These are phyloP conservation scores for Russula virescens DNA, from an alignment of 768 basidiomycete species.

Conservation along the genomic window DNA sequence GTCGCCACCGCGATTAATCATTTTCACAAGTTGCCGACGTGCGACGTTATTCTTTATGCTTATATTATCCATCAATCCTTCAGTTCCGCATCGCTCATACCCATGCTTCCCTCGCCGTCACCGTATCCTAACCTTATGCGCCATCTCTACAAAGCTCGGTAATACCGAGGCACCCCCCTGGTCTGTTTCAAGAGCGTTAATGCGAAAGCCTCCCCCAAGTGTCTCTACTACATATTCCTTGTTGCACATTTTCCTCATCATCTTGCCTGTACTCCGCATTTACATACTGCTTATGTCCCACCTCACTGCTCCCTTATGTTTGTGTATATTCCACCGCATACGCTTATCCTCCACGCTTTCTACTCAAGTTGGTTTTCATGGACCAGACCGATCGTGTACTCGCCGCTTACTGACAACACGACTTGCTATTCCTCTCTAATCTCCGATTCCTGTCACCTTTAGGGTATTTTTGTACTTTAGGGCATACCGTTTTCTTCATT, in stretches of 20 bases:
- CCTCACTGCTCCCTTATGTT: neutral
- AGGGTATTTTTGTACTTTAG: slow-evolving; percentile 27
- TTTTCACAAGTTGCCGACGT: neutral
- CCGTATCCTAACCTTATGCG: neutral
- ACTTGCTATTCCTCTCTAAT: neutral
- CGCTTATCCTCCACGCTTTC: neutral
- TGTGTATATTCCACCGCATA: slow-evolving; percentile 5
- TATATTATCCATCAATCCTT: slow-evolving; percentile 8
- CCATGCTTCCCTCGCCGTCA: neutral
- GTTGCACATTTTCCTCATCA: neutral
- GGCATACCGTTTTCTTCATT: neutral
- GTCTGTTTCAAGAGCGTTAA: too few relatives aligned
- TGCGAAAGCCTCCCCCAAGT: neutral
- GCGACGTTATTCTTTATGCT: slow-evolving; percentile 2
- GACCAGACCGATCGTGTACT: slow-evolving; percentile 1
- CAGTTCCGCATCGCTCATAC: neutral
- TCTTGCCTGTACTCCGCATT: neutral
- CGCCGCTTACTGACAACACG: neutral
- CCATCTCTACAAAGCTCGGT: neutral
- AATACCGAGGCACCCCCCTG: neutral
- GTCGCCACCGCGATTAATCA: slow-evolving; percentile 23
- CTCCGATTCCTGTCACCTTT: slow-evolving; percentile 4
- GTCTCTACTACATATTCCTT: neutral
- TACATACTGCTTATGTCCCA: neutral
- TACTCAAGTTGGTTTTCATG: neutral